A percentile compares a stretch with the other conserved stretches of the same genome.
phyloP scores from a whole-genome alignment of 257 asterid genomes.

The Solanum piurae region DNA sequence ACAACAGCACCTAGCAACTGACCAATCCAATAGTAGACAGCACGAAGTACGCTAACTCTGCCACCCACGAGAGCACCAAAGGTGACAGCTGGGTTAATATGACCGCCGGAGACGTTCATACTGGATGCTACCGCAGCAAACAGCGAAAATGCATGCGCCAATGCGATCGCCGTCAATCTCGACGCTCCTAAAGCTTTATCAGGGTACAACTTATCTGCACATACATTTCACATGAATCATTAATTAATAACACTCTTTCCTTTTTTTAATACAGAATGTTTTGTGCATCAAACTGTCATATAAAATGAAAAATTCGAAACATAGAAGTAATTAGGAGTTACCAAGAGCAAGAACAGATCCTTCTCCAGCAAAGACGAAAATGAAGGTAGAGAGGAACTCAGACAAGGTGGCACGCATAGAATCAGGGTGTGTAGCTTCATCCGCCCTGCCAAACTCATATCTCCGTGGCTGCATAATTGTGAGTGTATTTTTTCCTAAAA shows the following conservation, averaged over 20 bases:
- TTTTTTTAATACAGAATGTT: background rate
- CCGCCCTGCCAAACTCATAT: slow-evolving; percentile 70
- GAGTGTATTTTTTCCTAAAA: background rate
- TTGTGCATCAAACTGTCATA: background rate
- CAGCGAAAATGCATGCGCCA: slow-evolving; percentile 61
- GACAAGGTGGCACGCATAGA: slow-evolving; percentile 73
- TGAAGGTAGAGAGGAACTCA: slow-evolving; percentile 72
- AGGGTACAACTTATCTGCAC: slow-evolving; percentile 49
- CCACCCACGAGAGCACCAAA: slow-evolving; percentile 90
- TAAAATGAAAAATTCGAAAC: background rate
- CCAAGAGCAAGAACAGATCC: slow-evolving; percentile 82
- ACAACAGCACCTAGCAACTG: slow-evolving; percentile 82
- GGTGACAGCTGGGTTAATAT: slow-evolving; percentile 84
- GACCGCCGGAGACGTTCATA: slow-evolving; percentile 92
- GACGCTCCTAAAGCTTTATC: slow-evolving; percentile 45
- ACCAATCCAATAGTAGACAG: slow-evolving; percentile 79
- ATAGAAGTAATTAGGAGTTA: background rate
- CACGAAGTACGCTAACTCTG: slow-evolving; percentile 60
- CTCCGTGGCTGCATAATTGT: slow-evolving; percentile 41
- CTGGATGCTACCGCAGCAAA: slow-evolving; percentile 82
- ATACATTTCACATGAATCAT: background rate
- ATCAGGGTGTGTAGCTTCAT: slow-evolving; percentile 93
- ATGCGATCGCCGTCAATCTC: slow-evolving; percentile 40
- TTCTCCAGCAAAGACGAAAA: slow-evolving; percentile 90
- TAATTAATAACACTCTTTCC: background rate